Base-by-base conservation (phyloP, 805 yeast species). In the Saturnispora quitensis region DNA sequence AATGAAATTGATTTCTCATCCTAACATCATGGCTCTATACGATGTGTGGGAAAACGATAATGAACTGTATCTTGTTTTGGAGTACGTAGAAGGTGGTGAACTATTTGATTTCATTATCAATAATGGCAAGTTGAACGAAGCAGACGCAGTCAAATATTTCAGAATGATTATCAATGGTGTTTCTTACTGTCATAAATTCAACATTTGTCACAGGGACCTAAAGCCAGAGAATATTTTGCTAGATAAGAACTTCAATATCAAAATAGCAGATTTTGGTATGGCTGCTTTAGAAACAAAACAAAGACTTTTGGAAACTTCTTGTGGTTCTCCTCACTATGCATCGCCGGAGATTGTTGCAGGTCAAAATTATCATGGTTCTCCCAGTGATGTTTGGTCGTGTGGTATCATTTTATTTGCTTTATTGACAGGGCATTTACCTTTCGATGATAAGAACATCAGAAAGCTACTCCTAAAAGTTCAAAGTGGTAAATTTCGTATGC, bases 21-120 rank as follows among this genome's bases (percentile, higher is more conserved):
- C 96, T 12, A 91, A 93, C 62, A 93, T 93, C 24, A 82, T 93
- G 78, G 86, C 93, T 25, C 73, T 93, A 40, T 93, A 89, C 65
- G 99, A 93, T 64, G 99, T 93, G 24, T 93, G 98, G 98, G 99
- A 93, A 68, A 91, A 95, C 58, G 84, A 89, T 58, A 89, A 88
- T 62, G 96, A 91, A 54, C 73, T 93, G 52, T 86, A 83, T 61
- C 66, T 86, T 57, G 89, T 86, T 15, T 69, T 86, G 48, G 95
- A 86, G 63, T 86, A 85, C 64, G 91, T 86, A 33, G 90, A 86
- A 66, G 91, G 93, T n/a, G 95, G 95, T 53, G 95, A 86, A 66
- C 69, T 86, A 50, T 86, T 86, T 58, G 93, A 86, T 61, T 74
- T 82, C 55, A 69, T 86, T 51, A 89, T 86, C 5, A 79, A 76